A percentile compares a stretch with the other conserved stretches of the same genome.
These are phyloP conservation scores for Zasmidium angulare DNA, from an alignment of 2,329 filamentous ascomycete species.

Conservation along the genomic window DNA sequence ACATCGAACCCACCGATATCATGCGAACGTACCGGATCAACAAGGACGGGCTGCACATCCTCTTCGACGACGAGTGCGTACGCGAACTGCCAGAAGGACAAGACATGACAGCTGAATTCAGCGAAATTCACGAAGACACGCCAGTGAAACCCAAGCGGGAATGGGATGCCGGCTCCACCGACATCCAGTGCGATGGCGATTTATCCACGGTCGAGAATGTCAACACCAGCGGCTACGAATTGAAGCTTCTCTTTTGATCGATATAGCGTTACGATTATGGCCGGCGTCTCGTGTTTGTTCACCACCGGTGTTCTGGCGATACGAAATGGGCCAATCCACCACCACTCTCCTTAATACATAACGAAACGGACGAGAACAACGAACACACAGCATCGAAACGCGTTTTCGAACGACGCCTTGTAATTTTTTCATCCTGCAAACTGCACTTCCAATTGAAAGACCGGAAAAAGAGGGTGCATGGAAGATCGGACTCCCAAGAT, in stretches of 20 bases:
- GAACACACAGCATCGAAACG: neutral
- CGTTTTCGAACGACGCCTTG: neutral
- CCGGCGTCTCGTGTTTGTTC: neutral
- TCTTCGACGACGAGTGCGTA: slow-evolving; percentile 88
- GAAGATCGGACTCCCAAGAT: neutral
- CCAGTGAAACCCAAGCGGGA: slow-evolving; percentile 46
- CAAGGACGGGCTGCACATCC: slow-evolving; percentile 72
- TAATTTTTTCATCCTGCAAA: neutral
- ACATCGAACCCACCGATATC: slow-evolving; percentile 71
- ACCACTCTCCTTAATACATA: slow-evolving; percentile 18
- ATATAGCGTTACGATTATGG: slow-evolving; percentile 2
- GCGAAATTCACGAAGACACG: slow-evolving; percentile 57
- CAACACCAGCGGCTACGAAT: slow-evolving; percentile 48
- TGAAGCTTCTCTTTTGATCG: slow-evolving; percentile 48
- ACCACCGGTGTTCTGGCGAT: neutral
- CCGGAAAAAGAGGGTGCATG: slow-evolving; percentile 1
- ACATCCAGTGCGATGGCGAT: slow-evolving; percentile 51
- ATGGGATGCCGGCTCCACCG: slow-evolving; percentile 51
- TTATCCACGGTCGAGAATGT: slow-evolving; percentile 44
- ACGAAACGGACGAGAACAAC: slow-evolving; percentile 8
- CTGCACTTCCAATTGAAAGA: neutral
- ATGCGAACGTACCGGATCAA: slow-evolving; percentile 71
- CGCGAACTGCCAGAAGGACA: slow-evolving; percentile 83
- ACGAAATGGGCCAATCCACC: slow-evolving; percentile 7
- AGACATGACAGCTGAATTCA: slow-evolving; percentile 74